Base-by-base conservation (phyloP, 176 grass and related monocot species). In the Triticum turgidum region DNA sequence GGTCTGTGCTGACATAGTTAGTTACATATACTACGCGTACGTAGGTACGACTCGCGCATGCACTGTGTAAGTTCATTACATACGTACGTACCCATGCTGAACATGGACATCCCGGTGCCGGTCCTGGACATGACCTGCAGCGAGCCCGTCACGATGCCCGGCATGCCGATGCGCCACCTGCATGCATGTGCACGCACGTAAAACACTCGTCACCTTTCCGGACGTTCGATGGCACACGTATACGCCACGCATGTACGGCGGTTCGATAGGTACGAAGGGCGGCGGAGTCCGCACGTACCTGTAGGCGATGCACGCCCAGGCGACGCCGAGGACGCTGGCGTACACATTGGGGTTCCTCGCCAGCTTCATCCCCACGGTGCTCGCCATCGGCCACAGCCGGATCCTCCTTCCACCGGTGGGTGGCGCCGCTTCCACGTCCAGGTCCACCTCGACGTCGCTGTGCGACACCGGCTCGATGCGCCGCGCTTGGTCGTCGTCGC, bases 71-170 rank as follows among this genome's bases (percentile, higher is more conserved):
- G 45, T 49, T 49, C 0, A 49, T 49, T 47, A 42, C 6, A 38
- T 39, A 39, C 11, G 44, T 47, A 51, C 52, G 52, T 29, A 92
- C 94, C 95, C 82, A 95, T 88, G 89, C 89, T 98, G 76, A 98
- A 98, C 95, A 98, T 98, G 25, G 89, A 76, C 87, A 92, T 82
- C 51, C 87, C 93, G 11, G 93, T 89, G 65, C 95, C 93, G 1
- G 89, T 87, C 61, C 54, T 91, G 17, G 95, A 86, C 89, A 98
- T 98, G 39, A 98, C 90, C 81, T 88, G 80, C 89, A 98, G 81
- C 37, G 91, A 95, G 2, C 87, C 93, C 68, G 90, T 90, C 21
- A 98, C 76, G 68, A 98, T 68, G 37, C 58, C 77, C 44, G 93
- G 93, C 91, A 98, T 87, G 70, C 80, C 79, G 11, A 95, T 51